Percentiles rank a stretch among this genome's conserved stretches.
These are phyloP conservation scores for Kodamaea fungicola DNA, from an alignment of 1,139 yeast species.

Conservation along the genomic window DNA sequence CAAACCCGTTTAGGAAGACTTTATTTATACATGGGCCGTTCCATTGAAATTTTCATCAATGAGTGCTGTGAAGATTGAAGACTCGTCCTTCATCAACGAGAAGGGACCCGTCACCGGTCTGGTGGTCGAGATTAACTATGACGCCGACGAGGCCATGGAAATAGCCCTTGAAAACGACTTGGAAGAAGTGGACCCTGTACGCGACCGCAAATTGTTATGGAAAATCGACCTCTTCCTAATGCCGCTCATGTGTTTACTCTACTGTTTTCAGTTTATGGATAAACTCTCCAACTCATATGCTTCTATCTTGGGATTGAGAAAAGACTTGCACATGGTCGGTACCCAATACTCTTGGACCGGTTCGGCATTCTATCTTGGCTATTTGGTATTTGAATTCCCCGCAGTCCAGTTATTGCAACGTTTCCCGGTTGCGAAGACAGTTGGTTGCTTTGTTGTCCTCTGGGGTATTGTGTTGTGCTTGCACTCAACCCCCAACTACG, in stretches of 20 bases:
- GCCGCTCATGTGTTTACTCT: slow-evolving; percentile 54
- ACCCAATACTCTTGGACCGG: slow-evolving; percentile 56
- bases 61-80: too few species aligned
- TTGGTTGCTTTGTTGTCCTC: slow-evolving; percentile 31
- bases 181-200: slow-evolving; percentile 6
- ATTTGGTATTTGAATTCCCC: slow-evolving; percentile 45
- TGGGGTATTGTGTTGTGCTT: slow-evolving; percentile 47
- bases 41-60: too few species aligned
- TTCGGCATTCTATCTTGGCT: slow-evolving; percentile 54
- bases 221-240: slow-evolving; percentile 54
- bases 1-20: too few species aligned
- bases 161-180: slow-evolving; percentile 16
- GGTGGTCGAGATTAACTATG: slow-evolving; percentile 26
- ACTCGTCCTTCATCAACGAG: neutral
- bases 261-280: slow-evolving; percentile 64
- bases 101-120: slow-evolving; percentile 17
- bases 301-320: slow-evolving; percentile 55
- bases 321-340: slow-evolving; percentile 48
- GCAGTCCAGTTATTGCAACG: slow-evolving; percentile 39
- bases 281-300: slow-evolving; percentile 58
- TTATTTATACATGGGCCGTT: too few species aligned
- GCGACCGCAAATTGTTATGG: slow-evolving; percentile 28
- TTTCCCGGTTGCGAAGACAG: slow-evolving; percentile 40
- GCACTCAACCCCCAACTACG: slow-evolving; percentile 39
- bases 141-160: slow-evolving; percentile 35